Evolutionary conservation across 2,329 filamentous ascomycete species (phyloP), one percentile per base, ranked within the genome.

Genomic region (Myriosclerotinia scirpicola): DNA sequence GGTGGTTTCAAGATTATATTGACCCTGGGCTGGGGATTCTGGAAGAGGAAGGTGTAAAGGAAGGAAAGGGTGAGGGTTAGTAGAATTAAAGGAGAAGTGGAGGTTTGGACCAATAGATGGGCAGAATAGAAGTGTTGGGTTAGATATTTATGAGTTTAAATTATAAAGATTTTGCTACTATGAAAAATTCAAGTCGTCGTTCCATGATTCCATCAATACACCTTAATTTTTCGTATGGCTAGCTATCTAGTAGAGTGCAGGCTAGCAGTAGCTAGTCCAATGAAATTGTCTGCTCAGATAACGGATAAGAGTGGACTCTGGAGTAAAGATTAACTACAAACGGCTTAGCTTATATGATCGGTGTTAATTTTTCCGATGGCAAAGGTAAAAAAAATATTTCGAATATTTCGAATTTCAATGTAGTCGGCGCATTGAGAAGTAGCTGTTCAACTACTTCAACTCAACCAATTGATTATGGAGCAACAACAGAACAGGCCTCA

Each of bases 401-500:
- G 58, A 44, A 48, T 53, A n/a, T n/a, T n/a, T n/a, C n/a, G 54
- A 58, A 64, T 58, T 52, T 38, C 26, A 65, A 65, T 42, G 46
- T 65, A 53, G 54, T 46, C 38, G 61, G 26, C 42, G 64, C 48
- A 52, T 53, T 54, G 42, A 34, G 61, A 44, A 65, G 42, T 59
- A 22, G 64, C 22, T 42, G 38, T 58, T 17, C 14, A 34, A 44
- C 42, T n/a, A 26, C 48, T 56, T 58, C 46, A 42, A 22, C 40
- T 58, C 46, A 42, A 22, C 40, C 30, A 34, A 52, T 30, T 42
- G 54, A 84, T 70, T 73, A 93, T 93, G 90, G 90, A 93, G 77
- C 85, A 92, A 69, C 93, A 97, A 81, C 79, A 84, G 54, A 93
- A 98, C 76, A 88, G 92, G 79, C 86, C 92, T 74, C 94, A 98